Evolutionary conservation across 441 rosid genomes (phyloP).

Genomic region (Mallotus japonicus): DNA sequence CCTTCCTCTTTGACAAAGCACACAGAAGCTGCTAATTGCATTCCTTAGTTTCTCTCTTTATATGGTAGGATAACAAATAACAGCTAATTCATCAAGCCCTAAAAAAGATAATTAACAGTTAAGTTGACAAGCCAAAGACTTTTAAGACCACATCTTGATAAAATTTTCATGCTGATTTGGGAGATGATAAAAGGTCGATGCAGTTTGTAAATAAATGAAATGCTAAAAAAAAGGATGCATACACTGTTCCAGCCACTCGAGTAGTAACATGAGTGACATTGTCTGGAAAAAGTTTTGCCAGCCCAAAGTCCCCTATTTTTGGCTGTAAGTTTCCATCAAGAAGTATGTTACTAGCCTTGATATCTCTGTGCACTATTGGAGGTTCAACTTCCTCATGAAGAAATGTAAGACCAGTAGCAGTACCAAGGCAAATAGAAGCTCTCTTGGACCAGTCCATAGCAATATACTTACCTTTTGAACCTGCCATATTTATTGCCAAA

Average conservation of each 20-base stretch:
- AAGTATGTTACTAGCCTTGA: constrained; percentile 74
- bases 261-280: constrained; percentile 75
- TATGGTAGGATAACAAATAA: background rate
- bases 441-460: constrained; percentile 61
- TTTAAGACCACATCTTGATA: background rate
- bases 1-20: background rate
- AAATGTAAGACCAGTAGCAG: constrained; percentile 57
- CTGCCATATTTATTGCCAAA: constrained; percentile 30
- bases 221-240: constrained; percentile 29
- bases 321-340: constrained; percentile 56
- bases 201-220: constrained; percentile 19
- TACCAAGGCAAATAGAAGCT: constrained; percentile 60
- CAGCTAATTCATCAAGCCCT: background rate
- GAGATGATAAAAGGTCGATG: background rate
- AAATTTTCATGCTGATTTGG: constrained; percentile 6
- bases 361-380: constrained; percentile 68
- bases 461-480: constrained; percentile 49
- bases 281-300: constrained; percentile 78
- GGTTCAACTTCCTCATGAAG: constrained; percentile 55
- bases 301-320: constrained; percentile 74
- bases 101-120: background rate
- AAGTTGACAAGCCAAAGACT: constrained; percentile 1
- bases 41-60: background rate
- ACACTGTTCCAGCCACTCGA: constrained; percentile 81
- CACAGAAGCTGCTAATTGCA: background rate